Conservation (phyloP, 2,329 filamentous ascomycete genomes). For the Aspergillaceae sp. region DNA sequence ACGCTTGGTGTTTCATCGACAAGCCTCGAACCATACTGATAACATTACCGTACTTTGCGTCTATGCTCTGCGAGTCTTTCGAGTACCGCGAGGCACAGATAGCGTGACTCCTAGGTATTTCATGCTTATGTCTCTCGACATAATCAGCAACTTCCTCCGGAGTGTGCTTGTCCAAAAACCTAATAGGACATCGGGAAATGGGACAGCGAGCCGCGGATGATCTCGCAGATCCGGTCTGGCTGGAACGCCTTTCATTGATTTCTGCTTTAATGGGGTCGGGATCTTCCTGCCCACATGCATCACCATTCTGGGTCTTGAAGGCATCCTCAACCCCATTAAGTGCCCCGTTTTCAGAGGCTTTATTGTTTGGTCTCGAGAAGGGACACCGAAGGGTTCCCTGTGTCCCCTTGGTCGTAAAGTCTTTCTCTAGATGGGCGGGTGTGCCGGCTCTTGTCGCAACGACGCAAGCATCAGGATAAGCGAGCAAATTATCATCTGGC, state of each 20-base stretch:
- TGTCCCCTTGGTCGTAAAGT: conserved; percentile 80
- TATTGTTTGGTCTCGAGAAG: conserved; percentile 52
- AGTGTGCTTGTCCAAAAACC: conserved; percentile 83
- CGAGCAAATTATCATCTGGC: conserved; percentile 19
- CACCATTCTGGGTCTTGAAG: conserved; percentile 33
- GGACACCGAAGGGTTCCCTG: conserved; percentile 74
- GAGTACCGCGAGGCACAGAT: conserved; percentile 86
- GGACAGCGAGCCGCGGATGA: conserved; percentile 56
- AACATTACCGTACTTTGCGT: conserved; percentile 87
- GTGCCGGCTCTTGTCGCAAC: conserved; percentile 45
- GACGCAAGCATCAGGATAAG: conserved; percentile 31
- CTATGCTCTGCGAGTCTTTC: conserved; percentile 75
- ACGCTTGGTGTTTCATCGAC: conserved; percentile 76
- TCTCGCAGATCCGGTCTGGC: conserved; percentile 30
- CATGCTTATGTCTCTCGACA: conserved; percentile 90
- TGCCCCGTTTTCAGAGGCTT: conserved; percentile 29
- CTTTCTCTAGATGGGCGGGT: conserved; percentile 67
- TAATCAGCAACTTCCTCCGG: conserved; percentile 90
- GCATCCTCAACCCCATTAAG: conserved; percentile 31
- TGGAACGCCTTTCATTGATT: conserved; percentile 37
- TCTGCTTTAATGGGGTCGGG: conserved; percentile 49
- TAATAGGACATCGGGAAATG: conserved; percentile 72
- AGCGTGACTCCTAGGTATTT: conserved; percentile 86
- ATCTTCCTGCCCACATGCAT: conserved; percentile 46
- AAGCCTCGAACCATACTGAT: conserved; percentile 92